These are phyloP conservation scores for Fusarium nanum DNA, from an alignment of 2,329 filamentous ascomycete species.

Conservation along the genomic window DNA sequence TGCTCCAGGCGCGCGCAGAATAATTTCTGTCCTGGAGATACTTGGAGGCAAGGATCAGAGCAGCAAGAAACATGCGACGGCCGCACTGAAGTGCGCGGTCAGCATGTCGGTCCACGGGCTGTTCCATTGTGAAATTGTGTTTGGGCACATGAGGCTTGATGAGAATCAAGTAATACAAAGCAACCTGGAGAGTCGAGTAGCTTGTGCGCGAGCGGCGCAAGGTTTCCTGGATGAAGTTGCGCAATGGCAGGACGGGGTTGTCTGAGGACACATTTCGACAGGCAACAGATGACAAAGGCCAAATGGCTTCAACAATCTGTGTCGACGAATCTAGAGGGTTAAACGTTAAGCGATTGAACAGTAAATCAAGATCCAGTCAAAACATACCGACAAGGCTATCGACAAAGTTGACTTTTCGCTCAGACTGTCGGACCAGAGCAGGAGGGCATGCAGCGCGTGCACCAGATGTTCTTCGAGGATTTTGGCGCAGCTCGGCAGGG, in stretches of 20 bases:
- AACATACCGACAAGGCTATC: slow-evolving; percentile 97
- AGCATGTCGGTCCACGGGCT: slow-evolving; percentile 76
- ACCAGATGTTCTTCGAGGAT: slow-evolving; percentile 68
- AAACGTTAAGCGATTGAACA: slow-evolving; percentile 51
- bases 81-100: slow-evolving; percentile 91
- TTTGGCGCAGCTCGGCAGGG: slow-evolving; percentile 72
- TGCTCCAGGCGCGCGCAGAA: slow-evolving; percentile 97
- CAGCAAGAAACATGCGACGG: slow-evolving; percentile 95
- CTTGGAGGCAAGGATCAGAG: slow-evolving; percentile 95
- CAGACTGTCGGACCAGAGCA: slow-evolving; percentile 83
- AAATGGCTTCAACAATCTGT: slow-evolving; percentile 96
- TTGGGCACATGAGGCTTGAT: slow-evolving; percentile 90
- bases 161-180: slow-evolving; percentile 93
- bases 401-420: slow-evolving; percentile 95
- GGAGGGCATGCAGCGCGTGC: slow-evolving; percentile 74
- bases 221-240: slow-evolving; percentile 97
- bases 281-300: slow-evolving; percentile 87
- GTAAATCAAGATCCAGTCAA: slow-evolving; percentile 40
- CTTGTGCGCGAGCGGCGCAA: slow-evolving; percentile 93
- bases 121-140: slow-evolving; percentile 87
- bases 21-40: slow-evolving; percentile 98
- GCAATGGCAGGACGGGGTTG: slow-evolving; percentile 86
- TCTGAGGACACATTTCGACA: slow-evolving; percentile 78
- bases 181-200: slow-evolving; percentile 97
- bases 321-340: slow-evolving; percentile 84